A percentile compares a stretch with the other conserved stretches of the same genome.
phyloP scores from a whole-genome alignment of 345 rosid genomes.

The Camelina hispida region DNA sequence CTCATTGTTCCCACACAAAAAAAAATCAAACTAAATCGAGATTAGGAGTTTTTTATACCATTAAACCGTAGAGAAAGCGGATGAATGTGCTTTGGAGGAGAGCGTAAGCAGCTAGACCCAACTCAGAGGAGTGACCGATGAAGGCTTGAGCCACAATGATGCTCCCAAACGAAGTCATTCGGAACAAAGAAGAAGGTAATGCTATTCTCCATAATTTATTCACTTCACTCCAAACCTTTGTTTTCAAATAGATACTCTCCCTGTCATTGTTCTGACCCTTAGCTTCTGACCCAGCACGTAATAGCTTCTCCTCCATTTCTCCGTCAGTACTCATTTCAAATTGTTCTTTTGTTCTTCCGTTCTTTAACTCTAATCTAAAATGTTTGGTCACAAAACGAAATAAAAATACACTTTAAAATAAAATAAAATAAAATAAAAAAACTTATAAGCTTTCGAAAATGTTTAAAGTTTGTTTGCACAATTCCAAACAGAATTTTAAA shows the following conservation, averaged over 20 bases:
- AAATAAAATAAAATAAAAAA: not conserved
- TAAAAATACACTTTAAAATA: too few relatives aligned
- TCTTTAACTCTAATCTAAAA: conserved; percentile 6
- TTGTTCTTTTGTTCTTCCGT: not conserved
- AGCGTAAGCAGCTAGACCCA: conserved; percentile 62
- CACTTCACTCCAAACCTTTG: conserved; percentile 55
- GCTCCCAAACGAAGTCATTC: conserved; percentile 53
- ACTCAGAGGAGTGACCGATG: conserved; percentile 54
- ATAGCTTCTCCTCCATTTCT: conserved; percentile 46
- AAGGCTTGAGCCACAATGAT: conserved; percentile 66
- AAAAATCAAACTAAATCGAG: not conserved
- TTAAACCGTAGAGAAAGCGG: conserved; percentile 61
- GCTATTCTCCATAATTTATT: conserved; percentile 56
- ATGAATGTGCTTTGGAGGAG: conserved; percentile 59
- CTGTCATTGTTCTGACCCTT: conserved; percentile 16
- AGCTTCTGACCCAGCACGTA: conserved; percentile 29
- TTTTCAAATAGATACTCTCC: conserved; percentile 38
- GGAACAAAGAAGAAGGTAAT: conserved; percentile 56
- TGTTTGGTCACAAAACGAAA: not conserved
- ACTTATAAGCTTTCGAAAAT: not conserved
- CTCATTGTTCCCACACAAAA: not conserved
- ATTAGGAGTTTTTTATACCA: conserved; percentile 38
- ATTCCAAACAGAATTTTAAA: not conserved
- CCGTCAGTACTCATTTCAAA: conserved; percentile 36
- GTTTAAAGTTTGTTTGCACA: not conserved